Conservation (phyloP, 805 yeast species). For the Suhomyces xylopsoci region DNA sequence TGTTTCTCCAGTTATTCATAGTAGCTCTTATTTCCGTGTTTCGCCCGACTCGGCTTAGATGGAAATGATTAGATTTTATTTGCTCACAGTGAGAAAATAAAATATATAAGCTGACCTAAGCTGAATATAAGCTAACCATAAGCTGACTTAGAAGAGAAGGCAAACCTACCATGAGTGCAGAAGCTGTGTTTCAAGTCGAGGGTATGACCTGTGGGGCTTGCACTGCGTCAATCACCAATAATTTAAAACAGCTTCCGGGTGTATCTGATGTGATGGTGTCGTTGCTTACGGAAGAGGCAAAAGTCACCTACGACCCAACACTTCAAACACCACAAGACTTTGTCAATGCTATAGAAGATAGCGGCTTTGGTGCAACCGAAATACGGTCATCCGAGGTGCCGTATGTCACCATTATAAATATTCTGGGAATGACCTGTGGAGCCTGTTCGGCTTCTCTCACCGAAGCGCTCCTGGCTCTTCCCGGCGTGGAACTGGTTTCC, state of each 20-base stretch:
- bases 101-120: neutral
- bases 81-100: neutral
- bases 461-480: conserved; percentile 44
- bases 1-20: neutral
- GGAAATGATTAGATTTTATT: conserved; percentile 4
- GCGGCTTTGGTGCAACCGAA: conserved; percentile 57
- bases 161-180: neutral
- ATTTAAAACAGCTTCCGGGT: conserved; percentile 12
- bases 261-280: conserved; percentile 19
- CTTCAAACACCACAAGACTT: conserved; percentile 6
- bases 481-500: conserved; percentile 52
- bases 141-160: too few species aligned
- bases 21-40: neutral
- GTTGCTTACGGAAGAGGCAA: conserved; percentile 27
- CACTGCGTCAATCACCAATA: conserved; percentile 20
- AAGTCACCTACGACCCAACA: conserved; percentile 15
- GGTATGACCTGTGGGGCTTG: conserved; percentile 31
- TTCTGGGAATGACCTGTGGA: conserved; percentile 89
- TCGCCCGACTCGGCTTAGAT: conserved; percentile 5
- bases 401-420: conserved; percentile 11
- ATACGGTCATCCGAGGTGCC: neutral
- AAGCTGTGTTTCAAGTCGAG: conserved; percentile 8
- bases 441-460: conserved; percentile 74
- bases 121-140: neutral
- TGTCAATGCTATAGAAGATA: conserved; percentile 23